Evolutionary conservation across 768 basidiomycete genomes (phyloP), one percentile per base, ranked within the genome.

Genomic region (Auriscalpium orientale): DNA sequence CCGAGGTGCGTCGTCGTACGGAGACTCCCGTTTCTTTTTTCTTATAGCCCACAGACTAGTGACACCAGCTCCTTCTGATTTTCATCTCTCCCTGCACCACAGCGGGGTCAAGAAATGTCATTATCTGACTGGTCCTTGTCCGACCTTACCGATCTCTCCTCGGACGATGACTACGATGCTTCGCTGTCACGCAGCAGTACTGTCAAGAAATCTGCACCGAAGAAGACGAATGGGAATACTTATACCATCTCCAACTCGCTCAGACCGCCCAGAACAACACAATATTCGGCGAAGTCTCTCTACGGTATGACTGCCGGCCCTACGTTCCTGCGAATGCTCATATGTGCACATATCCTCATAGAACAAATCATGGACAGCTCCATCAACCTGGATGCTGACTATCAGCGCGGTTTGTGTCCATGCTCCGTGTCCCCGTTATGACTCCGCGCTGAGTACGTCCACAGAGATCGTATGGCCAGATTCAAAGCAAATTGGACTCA

Each of bases 381-480:
- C 53, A 85, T 91, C 51, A 74, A 87, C 62, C 69, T 89, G 8
- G 81, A 89, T 45, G 84, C 88, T 0, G 89, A 89, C 40, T 91
- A 91, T 64, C 89, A 91, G 64, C 79, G 88, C 65, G 88, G 85
- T 83, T 53, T 53, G n/a, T 49, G 18, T 20, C 45, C 16, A n/a
- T 34, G 28, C 28, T 7, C 28, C 28, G 28, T 28, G 28, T 7
- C 28, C 44, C 22, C 44, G 8, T 55, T 35, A 20, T 56, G 13
- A 10, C 33, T 4, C 33, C 12, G 5, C 15, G 10, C 18, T 37
- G 15, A 6, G 28, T 34, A 40, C 35, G n/a, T 11, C 0, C 40
- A 4, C 51, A 88, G 88, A 84, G 48, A 81, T 91, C 40, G 90
- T 92, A 1, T 92, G 89, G 90, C 75, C 85, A 0, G 85, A 88